These are phyloP conservation scores for Candida taoyuanica DNA, from an alignment of 805 yeast genomes.

Conservation along the genomic window DNA sequence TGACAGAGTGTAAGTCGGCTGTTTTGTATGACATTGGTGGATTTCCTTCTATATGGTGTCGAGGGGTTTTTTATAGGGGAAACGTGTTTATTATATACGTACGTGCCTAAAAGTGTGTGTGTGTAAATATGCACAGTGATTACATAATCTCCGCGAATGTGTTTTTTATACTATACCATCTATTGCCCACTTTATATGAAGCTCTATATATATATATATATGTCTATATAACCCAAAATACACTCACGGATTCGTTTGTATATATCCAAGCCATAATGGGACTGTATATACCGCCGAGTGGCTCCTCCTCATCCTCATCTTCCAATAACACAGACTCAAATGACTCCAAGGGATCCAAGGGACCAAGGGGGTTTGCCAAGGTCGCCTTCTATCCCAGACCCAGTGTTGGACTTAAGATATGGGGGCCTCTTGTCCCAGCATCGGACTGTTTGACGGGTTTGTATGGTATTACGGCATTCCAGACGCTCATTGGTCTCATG, in stretches of 20 bases:
- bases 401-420: conserved; percentile 51
- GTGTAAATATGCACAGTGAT: too few species aligned
- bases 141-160: neutral
- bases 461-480: conserved; percentile 47
- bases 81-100: too few species aligned
- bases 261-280: neutral
- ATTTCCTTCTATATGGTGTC: too few species aligned
- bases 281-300: neutral
- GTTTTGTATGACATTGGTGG: conserved; percentile 30
- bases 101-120: too few species aligned
- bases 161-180: neutral
- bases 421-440: conserved; percentile 76
- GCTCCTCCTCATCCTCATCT: neutral
- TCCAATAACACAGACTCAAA: neutral
- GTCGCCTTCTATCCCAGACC: conserved; percentile 39
- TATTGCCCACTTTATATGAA: too few species aligned
- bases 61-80: too few species aligned
- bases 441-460: conserved; percentile 57
- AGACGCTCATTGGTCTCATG: conserved; percentile 44
- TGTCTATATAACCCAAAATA: too few species aligned
- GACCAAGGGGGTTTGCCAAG: conserved; percentile 2
- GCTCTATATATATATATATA: too few species aligned
- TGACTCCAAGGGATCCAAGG: neutral
- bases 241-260: too few species aligned
- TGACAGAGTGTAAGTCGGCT: conserved; percentile 35